Conservation (phyloP, 306 rosid species). For the Trifolium dubium region DNA sequence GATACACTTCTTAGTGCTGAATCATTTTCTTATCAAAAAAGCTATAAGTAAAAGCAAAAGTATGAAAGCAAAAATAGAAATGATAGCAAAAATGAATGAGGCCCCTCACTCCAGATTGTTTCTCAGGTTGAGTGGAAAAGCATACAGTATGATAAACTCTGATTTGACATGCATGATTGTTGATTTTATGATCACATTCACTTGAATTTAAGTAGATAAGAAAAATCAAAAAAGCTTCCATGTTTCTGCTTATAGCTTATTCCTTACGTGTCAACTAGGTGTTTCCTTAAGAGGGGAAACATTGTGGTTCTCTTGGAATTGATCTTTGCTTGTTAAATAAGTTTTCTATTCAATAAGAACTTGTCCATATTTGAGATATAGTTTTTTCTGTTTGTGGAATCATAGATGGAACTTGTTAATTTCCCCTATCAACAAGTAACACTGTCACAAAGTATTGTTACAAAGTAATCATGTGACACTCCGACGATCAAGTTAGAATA, state of each 20-base stretch:
- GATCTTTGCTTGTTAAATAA: neutral
- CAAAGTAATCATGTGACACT: neutral
- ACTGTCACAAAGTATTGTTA: no score
- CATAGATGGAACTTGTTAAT: neutral
- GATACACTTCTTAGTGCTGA: neutral
- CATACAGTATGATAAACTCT: neutral
- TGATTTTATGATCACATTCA: neutral
- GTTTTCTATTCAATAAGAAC: neutral
- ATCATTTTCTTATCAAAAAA: neutral
- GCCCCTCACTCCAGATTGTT: neutral
- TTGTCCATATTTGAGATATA: neutral
- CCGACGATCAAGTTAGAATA: neutral
- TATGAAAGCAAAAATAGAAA: neutral
- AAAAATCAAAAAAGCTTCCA: conserved; percentile 4
- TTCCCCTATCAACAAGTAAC: neutral
- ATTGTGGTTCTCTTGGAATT: neutral
- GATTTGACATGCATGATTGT: neutral
- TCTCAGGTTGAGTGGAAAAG: neutral
- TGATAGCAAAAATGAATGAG: neutral
- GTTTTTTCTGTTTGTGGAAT: neutral
- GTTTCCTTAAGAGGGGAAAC: conserved; percentile 1
- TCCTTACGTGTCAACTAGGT: neutral
- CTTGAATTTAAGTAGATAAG: neutral
- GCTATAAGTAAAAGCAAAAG: conserved; percentile 3
- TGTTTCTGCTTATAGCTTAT: neutral